Conservation (phyloP, 108 stramenopile species). For the Cyclotella cryptica region DNA sequence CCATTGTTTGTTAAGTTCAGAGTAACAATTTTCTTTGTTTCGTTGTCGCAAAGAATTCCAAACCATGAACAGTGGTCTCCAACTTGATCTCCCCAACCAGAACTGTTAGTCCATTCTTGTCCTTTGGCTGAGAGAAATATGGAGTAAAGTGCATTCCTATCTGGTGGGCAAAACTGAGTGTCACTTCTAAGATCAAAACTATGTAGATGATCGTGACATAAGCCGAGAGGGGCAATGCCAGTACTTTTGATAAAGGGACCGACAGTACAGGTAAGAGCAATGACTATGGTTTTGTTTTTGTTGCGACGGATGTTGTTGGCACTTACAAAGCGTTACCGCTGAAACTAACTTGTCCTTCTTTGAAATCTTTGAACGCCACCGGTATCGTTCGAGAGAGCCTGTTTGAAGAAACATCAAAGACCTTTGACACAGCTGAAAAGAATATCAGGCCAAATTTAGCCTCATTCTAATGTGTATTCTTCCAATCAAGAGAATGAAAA, state of each 20-base stretch:
- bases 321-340: not conserved
- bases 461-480: no score
- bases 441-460: no score
- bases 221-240: not conserved
- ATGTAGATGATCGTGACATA: not conserved
- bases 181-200: slow-evolving; percentile 23
- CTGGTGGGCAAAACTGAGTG: slow-evolving; percentile 12
- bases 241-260: no score
- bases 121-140: slow-evolving; percentile 32
- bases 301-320: no score
- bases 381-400: not conserved
- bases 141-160: slow-evolving; percentile 22
- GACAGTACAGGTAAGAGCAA: no score
- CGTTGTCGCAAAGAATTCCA: slow-evolving; percentile 20
- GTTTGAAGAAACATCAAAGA: not conserved
- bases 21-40: not conserved
- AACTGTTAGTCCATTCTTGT: slow-evolving; percentile 22
- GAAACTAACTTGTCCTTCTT: not conserved
- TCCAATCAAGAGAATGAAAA: not conserved
- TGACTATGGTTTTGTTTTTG: no score
- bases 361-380: not conserved
- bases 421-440: not conserved
- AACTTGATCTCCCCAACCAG: slow-evolving; percentile 18
- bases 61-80: slow-evolving; percentile 8
- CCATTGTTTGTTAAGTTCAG: slow-evolving; percentile 29